phyloP scores from a whole-genome alignment of 306 rosid species.

The Morella rubra region DNA sequence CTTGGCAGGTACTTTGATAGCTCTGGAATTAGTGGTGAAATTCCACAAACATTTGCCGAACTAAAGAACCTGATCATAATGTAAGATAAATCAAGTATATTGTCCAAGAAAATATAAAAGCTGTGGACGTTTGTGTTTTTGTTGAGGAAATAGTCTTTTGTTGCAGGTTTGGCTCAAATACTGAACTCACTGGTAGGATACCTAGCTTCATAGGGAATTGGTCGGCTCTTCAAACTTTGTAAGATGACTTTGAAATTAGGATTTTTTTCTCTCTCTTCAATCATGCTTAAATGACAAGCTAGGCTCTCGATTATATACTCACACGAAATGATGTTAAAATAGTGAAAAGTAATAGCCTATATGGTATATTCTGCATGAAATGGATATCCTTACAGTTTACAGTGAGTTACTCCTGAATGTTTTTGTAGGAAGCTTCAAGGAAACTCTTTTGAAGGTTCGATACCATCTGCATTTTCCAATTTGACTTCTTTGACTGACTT shows the following conservation, averaged over 20 bases:
- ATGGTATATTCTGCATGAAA: neutral
- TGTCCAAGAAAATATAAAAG: neutral
- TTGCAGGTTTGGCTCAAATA: conserved; percentile 70
- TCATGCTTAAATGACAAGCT: neutral
- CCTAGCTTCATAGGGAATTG: conserved; percentile 82
- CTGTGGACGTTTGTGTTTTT: neutral
- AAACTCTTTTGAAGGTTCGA: conserved; percentile 67
- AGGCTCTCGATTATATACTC: conserved; percentile 1
- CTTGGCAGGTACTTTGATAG: conserved; percentile 69
- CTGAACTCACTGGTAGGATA: conserved; percentile 56
- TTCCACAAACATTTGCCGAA: conserved; percentile 65
- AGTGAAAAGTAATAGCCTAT: neutral
- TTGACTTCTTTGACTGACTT: conserved; percentile 62
- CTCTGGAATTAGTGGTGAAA: conserved; percentile 72
- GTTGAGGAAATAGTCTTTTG: conserved; percentile 13
- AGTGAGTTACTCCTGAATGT: conserved; percentile 16
- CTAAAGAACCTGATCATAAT: conserved; percentile 40
- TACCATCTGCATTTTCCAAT: conserved; percentile 67
- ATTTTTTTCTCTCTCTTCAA: neutral
- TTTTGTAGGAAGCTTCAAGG: conserved; percentile 77
- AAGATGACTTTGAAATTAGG: conserved; percentile 31
- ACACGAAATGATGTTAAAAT: neutral
- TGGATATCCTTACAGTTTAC: neutral
- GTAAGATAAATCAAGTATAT: conserved; percentile 46
- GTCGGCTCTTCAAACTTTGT: conserved; percentile 58